Evolutionary conservation across 23 red algal genomes (phyloP), one percentile per base, ranked within the genome.

Genomic region (Agarophyton chilense): DNA sequence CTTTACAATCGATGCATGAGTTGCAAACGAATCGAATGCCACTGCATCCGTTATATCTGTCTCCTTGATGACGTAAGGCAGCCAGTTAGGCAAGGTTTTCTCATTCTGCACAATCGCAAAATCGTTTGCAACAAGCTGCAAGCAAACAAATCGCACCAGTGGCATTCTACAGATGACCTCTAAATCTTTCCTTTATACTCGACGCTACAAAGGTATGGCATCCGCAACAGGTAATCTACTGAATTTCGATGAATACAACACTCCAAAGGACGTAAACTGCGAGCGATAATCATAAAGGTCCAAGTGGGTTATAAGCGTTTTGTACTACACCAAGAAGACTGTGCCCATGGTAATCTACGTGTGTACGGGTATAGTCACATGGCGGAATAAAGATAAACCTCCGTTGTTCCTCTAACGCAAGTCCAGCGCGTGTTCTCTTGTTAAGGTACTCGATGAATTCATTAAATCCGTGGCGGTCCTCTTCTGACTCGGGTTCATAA

Each of bases 301-400:
- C 60, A 36, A 65, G 68, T 18, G 77, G 97, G 44, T 94, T 90
- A 52, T 90, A 99, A 25, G 94, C 87, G 46, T 93, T 76, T 90
- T 99, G 97, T 55, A 96, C 93, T 4, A 99, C 92, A 60, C 97
- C 97, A 29, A 99, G 58, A 43, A 99, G 77, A 77, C 90, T 92
- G 24, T 35, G 62, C 25, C 97, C 97, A 38, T 46, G 81, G 90
- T 99, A 99, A 0, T 86, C 71, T 18, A 96, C 45, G 19, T 83
- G 61, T 22, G 83, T 79, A 31, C 86, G 82, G 6, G 89, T 78
- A 78, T 96, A 99, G 22, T 95, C 93, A 80, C 97, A 99, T 17
- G 97, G 97, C 43, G 97, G 97, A 72, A 99, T 92, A 61, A 99
- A 99, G 68, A 99, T 94, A 72, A 99, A 95, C 40, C 97, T 87